Conservation (phyloP, 2,329 filamentous ascomycete genomes). For the Cyphellophora attinorum region DNA sequence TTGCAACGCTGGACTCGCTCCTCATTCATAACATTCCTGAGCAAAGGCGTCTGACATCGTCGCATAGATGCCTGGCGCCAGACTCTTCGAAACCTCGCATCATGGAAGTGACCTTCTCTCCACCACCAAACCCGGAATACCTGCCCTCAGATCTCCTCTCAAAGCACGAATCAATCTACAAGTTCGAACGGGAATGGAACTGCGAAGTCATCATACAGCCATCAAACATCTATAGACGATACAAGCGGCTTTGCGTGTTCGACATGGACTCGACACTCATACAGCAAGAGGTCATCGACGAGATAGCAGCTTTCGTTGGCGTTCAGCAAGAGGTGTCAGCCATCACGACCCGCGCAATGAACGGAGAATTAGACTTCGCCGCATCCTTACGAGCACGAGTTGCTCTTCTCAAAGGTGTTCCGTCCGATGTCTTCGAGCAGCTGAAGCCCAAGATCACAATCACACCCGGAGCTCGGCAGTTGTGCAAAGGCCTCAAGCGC, state of each 20-base stretch:
- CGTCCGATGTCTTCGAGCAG: slow-evolving; percentile 67
- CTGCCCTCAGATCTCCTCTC: slow-evolving; percentile 57
- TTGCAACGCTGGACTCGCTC: slow-evolving; percentile 40
- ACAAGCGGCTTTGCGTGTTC: slow-evolving; percentile 84
- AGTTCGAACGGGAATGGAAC: slow-evolving; percentile 82
- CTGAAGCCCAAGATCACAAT: slow-evolving; percentile 68
- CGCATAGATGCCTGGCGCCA: slow-evolving; percentile 37
- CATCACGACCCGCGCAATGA: slow-evolving; percentile 91
- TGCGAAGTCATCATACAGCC: slow-evolving; percentile 71
- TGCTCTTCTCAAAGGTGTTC: slow-evolving; percentile 68
- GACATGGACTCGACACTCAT: slow-evolving; percentile 99
- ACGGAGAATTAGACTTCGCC: slow-evolving; percentile 88
- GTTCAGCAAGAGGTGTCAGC: slow-evolving; percentile 71
- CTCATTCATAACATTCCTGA: slow-evolving; percentile 27
- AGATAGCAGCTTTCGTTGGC: slow-evolving; percentile 76
- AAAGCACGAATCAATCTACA: slow-evolving; percentile 71
- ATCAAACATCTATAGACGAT: slow-evolving; percentile 63
- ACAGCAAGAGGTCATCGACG: slow-evolving; percentile 93
- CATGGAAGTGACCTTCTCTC: slow-evolving; percentile 42
- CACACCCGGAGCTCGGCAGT: slow-evolving; percentile 66
- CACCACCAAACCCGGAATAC: slow-evolving; percentile 38
- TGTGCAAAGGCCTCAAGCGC: slow-evolving; percentile 64
- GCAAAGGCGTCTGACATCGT: slow-evolving; percentile 34
- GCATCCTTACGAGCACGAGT: slow-evolving; percentile 73
- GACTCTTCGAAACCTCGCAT: slow-evolving; percentile 32